Evolutionary conservation across 1,139 yeast species (phyloP).

Genomic region (Suhomyces taliae): DNA sequence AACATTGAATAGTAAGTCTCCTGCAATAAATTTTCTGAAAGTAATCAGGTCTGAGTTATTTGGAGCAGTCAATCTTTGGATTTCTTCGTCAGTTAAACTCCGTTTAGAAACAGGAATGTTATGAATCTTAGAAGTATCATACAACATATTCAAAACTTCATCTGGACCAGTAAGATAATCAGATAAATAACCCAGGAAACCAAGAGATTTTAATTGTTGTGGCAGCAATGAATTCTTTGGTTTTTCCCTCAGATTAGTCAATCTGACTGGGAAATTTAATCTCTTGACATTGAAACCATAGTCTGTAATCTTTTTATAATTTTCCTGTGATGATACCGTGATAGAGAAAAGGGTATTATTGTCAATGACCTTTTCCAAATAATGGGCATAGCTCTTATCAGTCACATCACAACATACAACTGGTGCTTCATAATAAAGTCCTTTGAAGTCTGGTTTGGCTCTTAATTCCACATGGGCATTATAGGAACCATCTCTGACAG

Average conservation of each 20-base stretch:
- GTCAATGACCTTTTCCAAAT: constrained; percentile 60
- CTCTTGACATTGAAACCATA: constrained; percentile 22
- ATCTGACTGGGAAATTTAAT: constrained; percentile 40
- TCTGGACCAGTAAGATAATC: constrained; percentile 76
- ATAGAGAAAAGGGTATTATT: constrained; percentile 53
- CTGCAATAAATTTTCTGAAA: constrained; percentile 60
- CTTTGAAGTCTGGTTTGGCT: constrained; percentile 29
- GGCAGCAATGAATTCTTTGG: constrained; percentile 19
- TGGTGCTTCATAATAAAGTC: constrained; percentile 70
- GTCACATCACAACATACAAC: constrained; percentile 61
- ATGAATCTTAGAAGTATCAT: constrained; percentile 57
- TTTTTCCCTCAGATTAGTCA: constrained; percentile 14
- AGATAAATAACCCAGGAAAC: constrained; percentile 77
- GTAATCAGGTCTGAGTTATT: constrained; percentile 37
- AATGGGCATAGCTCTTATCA: constrained; percentile 49
- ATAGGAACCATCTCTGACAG: constrained; percentile 31
- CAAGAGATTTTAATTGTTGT: constrained; percentile 44
- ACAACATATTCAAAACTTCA: constrained; percentile 73
- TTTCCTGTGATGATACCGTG: constrained; percentile 37
- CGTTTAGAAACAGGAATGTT: constrained; percentile 60
- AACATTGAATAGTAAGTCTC: constrained; percentile 52
- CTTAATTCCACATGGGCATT: constrained; percentile 35
- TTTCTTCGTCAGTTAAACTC: constrained; percentile 41
- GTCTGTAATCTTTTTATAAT: constrained; percentile 43
- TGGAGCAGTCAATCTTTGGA: constrained; percentile 38